phyloP scores from a whole-genome alignment of 495 filamentous ascomycete genomes.

The Daldinia loculata region DNA sequence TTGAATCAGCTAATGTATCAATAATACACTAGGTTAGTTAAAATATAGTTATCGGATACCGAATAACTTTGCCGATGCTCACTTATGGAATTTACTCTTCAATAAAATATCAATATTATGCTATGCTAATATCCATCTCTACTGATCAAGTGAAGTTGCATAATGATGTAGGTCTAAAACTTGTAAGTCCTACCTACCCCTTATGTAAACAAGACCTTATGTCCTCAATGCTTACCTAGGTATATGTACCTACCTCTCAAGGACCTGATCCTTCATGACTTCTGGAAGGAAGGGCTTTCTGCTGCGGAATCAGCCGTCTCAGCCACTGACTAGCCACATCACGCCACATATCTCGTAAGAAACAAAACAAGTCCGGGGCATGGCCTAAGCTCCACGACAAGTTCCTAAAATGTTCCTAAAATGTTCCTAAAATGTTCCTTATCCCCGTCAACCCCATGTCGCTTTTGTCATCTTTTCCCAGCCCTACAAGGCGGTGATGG shows the following conservation, averaged over 20 bases:
- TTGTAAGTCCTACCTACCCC: neutral
- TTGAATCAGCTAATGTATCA: neutral
- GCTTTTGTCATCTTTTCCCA: slow-evolving; percentile 12
- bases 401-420: slow-evolving; percentile 12
- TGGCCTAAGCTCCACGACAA: slow-evolving; percentile 11
- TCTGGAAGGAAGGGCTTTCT: too few species aligned
- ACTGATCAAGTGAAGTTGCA: slow-evolving; percentile 1
- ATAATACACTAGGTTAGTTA: neutral
- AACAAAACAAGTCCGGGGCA: neutral
- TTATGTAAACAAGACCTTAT: slow-evolving; percentile 7
- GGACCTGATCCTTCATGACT: neutral
- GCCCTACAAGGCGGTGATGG: slow-evolving; percentile 36
- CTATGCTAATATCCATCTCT: neutral
- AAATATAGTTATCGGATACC: neutral
- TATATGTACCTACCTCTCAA: neutral
- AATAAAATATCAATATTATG: neutral
- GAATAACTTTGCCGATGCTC: neutral
- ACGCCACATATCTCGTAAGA: slow-evolving; percentile 1
- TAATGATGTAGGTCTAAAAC: neutral
- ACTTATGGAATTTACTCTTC: neutral
- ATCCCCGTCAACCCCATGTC: slow-evolving; percentile 4
- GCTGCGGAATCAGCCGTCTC: too few species aligned
- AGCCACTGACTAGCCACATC: neutral
- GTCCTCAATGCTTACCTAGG: neutral
- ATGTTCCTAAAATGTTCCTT: slow-evolving; percentile 5